Base-by-base conservation (phyloP, 805 yeast species). In the Kluyveromyces wickerhamii region DNA sequence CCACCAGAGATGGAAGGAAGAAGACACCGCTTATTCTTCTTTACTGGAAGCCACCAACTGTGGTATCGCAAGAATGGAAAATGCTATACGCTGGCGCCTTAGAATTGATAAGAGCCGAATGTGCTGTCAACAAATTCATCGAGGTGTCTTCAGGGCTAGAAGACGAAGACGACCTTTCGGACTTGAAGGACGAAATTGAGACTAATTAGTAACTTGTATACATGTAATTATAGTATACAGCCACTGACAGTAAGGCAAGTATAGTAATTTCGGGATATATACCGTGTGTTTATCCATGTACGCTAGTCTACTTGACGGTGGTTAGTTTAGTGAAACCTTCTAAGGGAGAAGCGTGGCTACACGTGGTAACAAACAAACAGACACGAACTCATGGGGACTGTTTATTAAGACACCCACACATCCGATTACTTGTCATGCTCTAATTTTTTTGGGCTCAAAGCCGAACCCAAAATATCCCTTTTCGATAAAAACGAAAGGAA, bases 61-160 rank as follows among this genome's bases (percentile, higher is more conserved):
- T 85, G n/a, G 62, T 57, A 4, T 79, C 83, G 12, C 89, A 80
- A 52, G 83, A 81, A 36, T 66, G 72, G 50, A 77, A 80, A 56
- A 88, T 87, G 96, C 60, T 84, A 32, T 87, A 86, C 48, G 96
- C 96, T 1, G 94, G 92, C 4, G 94, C 95, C 2, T 72, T 84
- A 15, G 96, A 88, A 54, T 60, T 79, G 43, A 69, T 88, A 38
- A 70, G 89, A 56, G 77, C 73, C 32, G 78, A 79, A 45, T 79
- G 88, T n/a, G 85, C 86, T 12, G 86, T 84, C n/a, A 63, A 73
- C 20, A 60, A 51, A 38, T 43, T 60, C 27, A 41, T 60, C 17
- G 65, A 62, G 29, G 59, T 60, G 5, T 40, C 57, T 9, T 48
- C 55, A 5, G 60, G 58, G 5, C 36, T 57, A 20, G 60, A 57